These are phyloP conservation scores for Emericellopsis atlantica DNA, from an alignment of 2,329 filamentous ascomycete species.

Conservation along the genomic window DNA sequence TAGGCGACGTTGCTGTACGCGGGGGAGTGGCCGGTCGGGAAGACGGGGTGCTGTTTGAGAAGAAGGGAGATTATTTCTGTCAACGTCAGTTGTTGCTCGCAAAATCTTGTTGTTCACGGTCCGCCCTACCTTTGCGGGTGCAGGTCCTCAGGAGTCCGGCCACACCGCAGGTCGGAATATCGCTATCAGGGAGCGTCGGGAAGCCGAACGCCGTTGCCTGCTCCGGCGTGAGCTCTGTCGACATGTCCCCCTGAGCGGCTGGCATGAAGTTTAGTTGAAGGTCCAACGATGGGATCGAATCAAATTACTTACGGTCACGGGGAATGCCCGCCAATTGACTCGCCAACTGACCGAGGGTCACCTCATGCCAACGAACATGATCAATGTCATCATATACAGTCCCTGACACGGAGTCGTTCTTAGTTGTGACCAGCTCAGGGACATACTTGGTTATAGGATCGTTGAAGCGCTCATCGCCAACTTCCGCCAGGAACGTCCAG, in stretches of 20 bases:
- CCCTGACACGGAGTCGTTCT: not conserved
- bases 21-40: slow-evolving; percentile 16
- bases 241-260: slow-evolving; percentile 2
- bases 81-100: not conserved
- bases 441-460: slow-evolving; percentile 26
- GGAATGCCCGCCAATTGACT: slow-evolving; percentile 21
- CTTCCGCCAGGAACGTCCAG: slow-evolving; percentile 24
- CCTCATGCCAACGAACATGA: slow-evolving; percentile 15
- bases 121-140: not conserved
- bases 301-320: slow-evolving; percentile 16
- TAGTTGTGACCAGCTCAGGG: slow-evolving; percentile 20
- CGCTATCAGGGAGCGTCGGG: not conserved
- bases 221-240: not conserved
- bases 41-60: slow-evolving; percentile 11
- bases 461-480: slow-evolving; percentile 24
- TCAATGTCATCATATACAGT: slow-evolving; percentile 10
- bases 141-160: not conserved
- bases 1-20: slow-evolving; percentile 23
- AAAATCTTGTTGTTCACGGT: not conserved
- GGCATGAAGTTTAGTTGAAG: not conserved
- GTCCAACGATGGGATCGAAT: not conserved
- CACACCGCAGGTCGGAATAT: slow-evolving; percentile 1
- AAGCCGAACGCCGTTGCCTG: not conserved
- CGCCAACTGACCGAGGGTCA: slow-evolving; percentile 22
- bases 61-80: slow-evolving; percentile 1